These are phyloP conservation scores for Sordaria brevicollis DNA, from an alignment of 495 filamentous ascomycete genomes.

Conservation along the genomic window DNA sequence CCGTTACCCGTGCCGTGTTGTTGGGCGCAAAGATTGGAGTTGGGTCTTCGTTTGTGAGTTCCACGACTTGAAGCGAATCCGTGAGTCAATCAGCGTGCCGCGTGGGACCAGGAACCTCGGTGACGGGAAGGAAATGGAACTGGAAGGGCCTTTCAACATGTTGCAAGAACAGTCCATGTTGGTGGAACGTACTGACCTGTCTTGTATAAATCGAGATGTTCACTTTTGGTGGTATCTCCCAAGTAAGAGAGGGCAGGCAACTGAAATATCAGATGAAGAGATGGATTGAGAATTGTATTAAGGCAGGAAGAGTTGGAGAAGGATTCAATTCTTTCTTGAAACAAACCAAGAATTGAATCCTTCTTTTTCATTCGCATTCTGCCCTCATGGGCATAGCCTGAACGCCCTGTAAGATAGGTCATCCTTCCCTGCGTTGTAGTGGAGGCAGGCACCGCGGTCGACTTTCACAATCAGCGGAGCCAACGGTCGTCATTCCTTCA, in stretches of 20 bases:
- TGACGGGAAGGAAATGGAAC: too few relatives aligned
- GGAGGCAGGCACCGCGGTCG: not conserved
- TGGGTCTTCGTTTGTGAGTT: not conserved
- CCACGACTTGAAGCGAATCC: not conserved
- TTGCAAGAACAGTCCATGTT: not conserved
- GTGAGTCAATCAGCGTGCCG: not conserved
- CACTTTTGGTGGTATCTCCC: too few relatives aligned
- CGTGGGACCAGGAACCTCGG: not conserved
- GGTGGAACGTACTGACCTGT: not conserved
- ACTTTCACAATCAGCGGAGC: slow-evolving; percentile 2
- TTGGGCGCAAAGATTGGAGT: not conserved
- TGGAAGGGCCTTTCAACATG: not conserved
- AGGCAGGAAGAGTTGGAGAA: not conserved
- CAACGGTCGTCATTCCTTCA: slow-evolving; percentile 18
- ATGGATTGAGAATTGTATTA: not conserved
- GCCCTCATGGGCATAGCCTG: not conserved
- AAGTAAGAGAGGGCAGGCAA: too few relatives aligned
- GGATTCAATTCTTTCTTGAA: not conserved
- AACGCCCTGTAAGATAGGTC: not conserved
- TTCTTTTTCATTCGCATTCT: not conserved
- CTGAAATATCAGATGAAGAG: not conserved
- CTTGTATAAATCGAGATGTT: too few relatives aligned
- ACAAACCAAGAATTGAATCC: not conserved
- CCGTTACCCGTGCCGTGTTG: not conserved
- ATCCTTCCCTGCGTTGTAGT: not conserved